Percentiles rank a stretch among this genome's conserved stretches.
Evolutionary conservation across 1,284 basidiomycete genomes (phyloP).

Genomic region (Ceratobasidium theobromae): DNA sequence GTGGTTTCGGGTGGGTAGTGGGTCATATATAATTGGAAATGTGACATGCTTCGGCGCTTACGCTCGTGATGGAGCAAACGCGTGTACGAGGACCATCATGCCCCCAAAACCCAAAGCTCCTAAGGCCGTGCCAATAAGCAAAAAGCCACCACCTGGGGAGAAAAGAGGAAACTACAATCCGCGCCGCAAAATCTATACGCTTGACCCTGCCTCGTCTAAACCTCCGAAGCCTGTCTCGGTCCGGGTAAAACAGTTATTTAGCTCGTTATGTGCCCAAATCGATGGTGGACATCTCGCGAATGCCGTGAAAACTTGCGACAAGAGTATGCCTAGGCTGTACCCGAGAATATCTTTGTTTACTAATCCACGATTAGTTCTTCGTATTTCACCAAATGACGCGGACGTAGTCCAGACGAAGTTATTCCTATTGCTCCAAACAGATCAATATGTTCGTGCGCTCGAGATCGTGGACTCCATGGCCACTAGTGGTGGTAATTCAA

Average conservation of each 20-base stretch:
- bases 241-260: constrained; percentile 69
- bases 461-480: constrained; percentile 42
- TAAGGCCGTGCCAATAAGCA: background rate
- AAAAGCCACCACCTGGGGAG: background rate
- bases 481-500: background rate
- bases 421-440: constrained; percentile 80
- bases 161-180: constrained; percentile 27
- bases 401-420: constrained; percentile 79
- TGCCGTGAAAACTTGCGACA: constrained; percentile 85
- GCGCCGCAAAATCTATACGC: constrained; percentile 25
- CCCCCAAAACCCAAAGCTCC: background rate
- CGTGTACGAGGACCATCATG: background rate
- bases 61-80: background rate
- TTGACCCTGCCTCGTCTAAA: constrained; percentile 45
- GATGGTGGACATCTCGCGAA: constrained; percentile 79
- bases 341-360: background rate
- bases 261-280: constrained; percentile 77
- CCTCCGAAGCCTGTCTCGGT: constrained; percentile 59
- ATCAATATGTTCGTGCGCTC: constrained; percentile 54
- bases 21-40: background rate
- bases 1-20: background rate
- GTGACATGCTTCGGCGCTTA: background rate
- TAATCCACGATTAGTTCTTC: constrained; percentile 56
- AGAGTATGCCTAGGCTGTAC: constrained; percentile 56
- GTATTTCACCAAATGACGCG: constrained; percentile 62